Conservation (phyloP, 371 early-diverging fungal species). For the Zopfochytrium polystomum region DNA sequence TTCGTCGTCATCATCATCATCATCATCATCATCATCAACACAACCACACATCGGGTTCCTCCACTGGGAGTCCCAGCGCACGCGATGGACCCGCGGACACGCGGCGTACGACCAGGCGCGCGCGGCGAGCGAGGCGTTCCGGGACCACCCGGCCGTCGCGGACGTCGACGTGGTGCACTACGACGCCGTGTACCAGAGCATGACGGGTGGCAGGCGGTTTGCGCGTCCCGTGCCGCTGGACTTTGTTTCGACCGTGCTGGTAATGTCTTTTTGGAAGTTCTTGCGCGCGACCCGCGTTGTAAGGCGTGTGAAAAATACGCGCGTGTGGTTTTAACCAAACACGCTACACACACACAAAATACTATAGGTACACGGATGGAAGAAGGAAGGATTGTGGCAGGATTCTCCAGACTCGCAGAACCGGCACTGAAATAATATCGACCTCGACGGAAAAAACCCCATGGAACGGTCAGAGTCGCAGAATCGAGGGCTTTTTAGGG, state of each 20-base stretch:
- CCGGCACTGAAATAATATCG: too few species aligned
- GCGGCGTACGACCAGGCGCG: constrained; percentile 29
- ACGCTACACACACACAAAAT: background rate
- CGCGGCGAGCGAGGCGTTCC: constrained; percentile 15
- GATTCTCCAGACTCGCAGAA: too few species aligned
- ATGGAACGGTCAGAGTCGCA: too few species aligned
- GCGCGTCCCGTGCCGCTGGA: constrained; percentile 40
- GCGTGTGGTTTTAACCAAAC: background rate
- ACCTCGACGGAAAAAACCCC: too few species aligned
- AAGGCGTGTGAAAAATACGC: background rate
- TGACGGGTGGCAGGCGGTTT: constrained; percentile 42
- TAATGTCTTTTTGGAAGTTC: constrained; percentile 5
- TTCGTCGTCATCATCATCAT: too few species aligned
- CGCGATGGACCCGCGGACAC: constrained; percentile 32
- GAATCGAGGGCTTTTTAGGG: too few species aligned
- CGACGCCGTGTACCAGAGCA: constrained; percentile 35
- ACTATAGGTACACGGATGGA: constrained; percentile 45
- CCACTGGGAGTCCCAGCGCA: constrained; percentile 33
- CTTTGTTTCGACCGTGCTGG: constrained; percentile 43
- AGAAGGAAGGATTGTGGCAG: constrained; percentile 45
- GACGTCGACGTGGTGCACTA: constrained; percentile 40
- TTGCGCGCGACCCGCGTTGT: background rate
- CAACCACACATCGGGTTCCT: constrained; percentile 19
- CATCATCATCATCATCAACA: constrained; percentile 8
- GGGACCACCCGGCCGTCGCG: constrained; percentile 25